Evolutionary conservation across 495 filamentous ascomycete genomes (phyloP).

Genomic region (Lasiosphaeriaceae sp.): DNA sequence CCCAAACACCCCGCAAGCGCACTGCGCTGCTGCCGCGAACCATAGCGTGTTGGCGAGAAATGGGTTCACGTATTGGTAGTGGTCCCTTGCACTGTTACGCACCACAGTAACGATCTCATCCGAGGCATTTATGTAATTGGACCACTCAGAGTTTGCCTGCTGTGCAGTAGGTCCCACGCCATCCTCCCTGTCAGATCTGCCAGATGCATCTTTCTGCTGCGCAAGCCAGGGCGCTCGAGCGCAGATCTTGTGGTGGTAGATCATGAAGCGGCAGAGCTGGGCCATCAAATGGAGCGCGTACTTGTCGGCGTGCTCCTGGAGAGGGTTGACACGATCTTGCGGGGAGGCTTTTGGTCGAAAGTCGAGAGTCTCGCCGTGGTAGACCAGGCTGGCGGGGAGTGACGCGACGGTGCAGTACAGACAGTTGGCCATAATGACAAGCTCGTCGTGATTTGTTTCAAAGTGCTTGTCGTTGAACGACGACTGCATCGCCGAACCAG

Average conservation of each 20-base stretch:
- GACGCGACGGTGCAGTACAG: conserved; percentile 21
- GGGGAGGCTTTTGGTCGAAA: conserved; percentile 9
- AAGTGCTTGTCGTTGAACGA: not conserved
- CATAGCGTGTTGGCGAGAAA: conserved; percentile 31
- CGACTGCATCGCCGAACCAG: not conserved
- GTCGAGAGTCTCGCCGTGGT: conserved; percentile 22
- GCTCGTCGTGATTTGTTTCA: conserved; percentile 1
- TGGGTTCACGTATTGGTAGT: conserved; percentile 26
- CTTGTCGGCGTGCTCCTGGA: conserved; percentile 14
- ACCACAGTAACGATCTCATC: conserved; percentile 23
- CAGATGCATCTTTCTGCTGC: not conserved
- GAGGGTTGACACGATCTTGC: not conserved
- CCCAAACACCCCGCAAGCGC: conserved; percentile 18
- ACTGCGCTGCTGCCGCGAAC: conserved; percentile 28
- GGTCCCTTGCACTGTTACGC: conserved; percentile 14
- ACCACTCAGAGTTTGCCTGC: conserved; percentile 8
- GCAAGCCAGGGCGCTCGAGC: conserved; percentile 12
- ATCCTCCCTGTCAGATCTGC: too few relatives aligned
- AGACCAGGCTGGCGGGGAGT: conserved; percentile 17
- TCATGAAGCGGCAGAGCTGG: conserved; percentile 32
- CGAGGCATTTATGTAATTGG: conserved; percentile 23
- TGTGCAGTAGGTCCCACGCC: too few relatives aligned
- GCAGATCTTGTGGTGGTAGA: conserved; percentile 27
- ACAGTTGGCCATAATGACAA: conserved; percentile 20
- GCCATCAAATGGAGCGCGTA: conserved; percentile 31